phyloP scores from a whole-genome alignment of 2,329 filamentous ascomycete species.

The Fusarium sarcochroum region DNA sequence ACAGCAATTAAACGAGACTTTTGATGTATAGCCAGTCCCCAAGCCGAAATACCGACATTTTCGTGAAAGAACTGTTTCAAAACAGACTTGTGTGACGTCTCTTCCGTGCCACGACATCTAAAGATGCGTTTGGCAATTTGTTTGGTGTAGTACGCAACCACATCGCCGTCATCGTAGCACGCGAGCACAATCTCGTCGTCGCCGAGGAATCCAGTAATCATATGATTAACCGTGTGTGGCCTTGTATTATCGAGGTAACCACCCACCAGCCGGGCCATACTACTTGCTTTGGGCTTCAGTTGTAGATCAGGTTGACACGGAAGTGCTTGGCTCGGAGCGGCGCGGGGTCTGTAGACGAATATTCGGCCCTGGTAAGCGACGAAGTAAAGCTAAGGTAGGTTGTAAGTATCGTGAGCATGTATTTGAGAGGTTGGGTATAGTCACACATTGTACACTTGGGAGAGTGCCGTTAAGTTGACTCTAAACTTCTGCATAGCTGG shows the following conservation, averaged over 20 bases:
- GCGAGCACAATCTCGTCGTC: slow-evolving; percentile 77
- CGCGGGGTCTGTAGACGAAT: slow-evolving; percentile 68
- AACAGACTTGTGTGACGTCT: slow-evolving; percentile 7
- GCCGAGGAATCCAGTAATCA: slow-evolving; percentile 78
- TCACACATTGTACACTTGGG: slow-evolving; percentile 68
- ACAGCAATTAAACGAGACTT: slow-evolving; percentile 88
- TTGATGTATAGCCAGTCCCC: slow-evolving; percentile 88
- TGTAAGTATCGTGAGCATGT: slow-evolving; percentile 24
- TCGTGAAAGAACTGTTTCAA: slow-evolving; percentile 76
- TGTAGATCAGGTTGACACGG: slow-evolving; percentile 64
- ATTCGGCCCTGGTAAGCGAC: slow-evolving; percentile 70
- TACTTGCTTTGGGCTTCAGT: slow-evolving; percentile 60
- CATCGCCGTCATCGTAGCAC: slow-evolving; percentile 81
- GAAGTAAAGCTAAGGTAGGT: slow-evolving; percentile 67
- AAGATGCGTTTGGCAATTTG: slow-evolving; percentile 63
- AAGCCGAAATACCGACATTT: slow-evolving; percentile 84
- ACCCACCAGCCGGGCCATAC: slow-evolving; percentile 56
- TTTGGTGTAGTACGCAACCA: slow-evolving; percentile 77
- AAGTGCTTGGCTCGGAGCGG: slow-evolving; percentile 63
- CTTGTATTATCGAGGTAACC: slow-evolving; percentile 67
- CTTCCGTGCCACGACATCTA: slow-evolving; percentile 14
- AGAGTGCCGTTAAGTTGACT: slow-evolving; percentile 71
- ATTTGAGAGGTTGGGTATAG: not conserved
- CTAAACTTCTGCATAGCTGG: slow-evolving; percentile 59
- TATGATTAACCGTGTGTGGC: slow-evolving; percentile 77